These are phyloP conservation scores for Sporothrix inflata DNA, from an alignment of 2,329 filamentous ascomycete species.

Conservation along the genomic window DNA sequence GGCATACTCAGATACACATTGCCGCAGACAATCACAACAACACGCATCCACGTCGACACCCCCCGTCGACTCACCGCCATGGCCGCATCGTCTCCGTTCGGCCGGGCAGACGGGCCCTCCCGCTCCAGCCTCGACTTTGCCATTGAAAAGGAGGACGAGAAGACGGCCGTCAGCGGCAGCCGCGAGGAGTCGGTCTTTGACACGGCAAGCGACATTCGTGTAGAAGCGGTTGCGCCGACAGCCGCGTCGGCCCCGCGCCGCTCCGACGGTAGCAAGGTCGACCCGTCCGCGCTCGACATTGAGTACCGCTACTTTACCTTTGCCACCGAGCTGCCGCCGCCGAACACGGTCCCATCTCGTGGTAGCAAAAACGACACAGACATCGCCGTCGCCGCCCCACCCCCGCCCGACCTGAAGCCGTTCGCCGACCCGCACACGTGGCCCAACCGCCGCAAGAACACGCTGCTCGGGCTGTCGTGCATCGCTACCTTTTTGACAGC, in stretches of 20 bases:
- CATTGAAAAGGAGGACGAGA: not conserved
- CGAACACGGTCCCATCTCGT: slow-evolving; percentile 29
- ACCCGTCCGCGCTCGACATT: slow-evolving; percentile 37
- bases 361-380: slow-evolving; percentile 24
- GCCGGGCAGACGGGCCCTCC: not conserved
- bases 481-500: slow-evolving; percentile 76
- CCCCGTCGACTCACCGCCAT: not conserved
- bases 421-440: slow-evolving; percentile 75
- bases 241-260: not conserved
- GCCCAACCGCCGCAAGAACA: slow-evolving; percentile 68
- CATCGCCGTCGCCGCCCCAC: slow-evolving; percentile 41
- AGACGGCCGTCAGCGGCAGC: slow-evolving; percentile 9
- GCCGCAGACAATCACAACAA: not conserved
- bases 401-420: slow-evolving; percentile 64
- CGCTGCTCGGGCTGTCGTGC: slow-evolving; percentile 75
- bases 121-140: slow-evolving; percentile 2
- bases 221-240: not conserved
- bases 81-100: not conserved
- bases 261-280: not conserved
- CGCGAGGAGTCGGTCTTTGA: slow-evolving; percentile 9
- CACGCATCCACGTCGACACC: not conserved
- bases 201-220: slow-evolving; percentile 17
- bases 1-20: not conserved
- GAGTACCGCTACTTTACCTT: slow-evolving; percentile 49
- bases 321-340: slow-evolving; percentile 43